Evolutionary conservation across 2,329 filamentous ascomycete genomes (phyloP), one percentile per base, ranked within the genome.

Genomic region (Lachnellula hyalina): DNA sequence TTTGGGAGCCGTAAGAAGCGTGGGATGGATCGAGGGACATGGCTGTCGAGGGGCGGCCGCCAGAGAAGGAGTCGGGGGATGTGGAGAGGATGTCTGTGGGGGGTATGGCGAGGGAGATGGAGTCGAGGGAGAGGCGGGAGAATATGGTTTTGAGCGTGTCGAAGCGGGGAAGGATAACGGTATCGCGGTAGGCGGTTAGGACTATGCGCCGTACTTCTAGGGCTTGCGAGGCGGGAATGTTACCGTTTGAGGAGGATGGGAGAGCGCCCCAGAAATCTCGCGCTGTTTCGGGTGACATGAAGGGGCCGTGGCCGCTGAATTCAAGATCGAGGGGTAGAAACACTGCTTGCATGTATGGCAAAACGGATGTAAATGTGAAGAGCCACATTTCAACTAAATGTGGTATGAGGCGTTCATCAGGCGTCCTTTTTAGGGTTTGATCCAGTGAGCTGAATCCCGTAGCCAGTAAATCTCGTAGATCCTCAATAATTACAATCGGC

Each of bases 341-440:
- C 1, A 96, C 92, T 1, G 93, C 91, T 74, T 97, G 93, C 65
- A 99, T 85, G 67, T 96, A 97, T 0, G 94, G 94, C 5, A 97
- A 74, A 38, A 97, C 89, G 6, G 83, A 88, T 2, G 90, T 93
- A 66, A 96, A 96, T 0, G 94, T 92, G 47, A 94, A 85, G 56
- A 95, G 83, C 94, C 94, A 99, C 67, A 96, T 85, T 68, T 96
- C 90, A 2, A 96, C 93, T 0, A 99, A 77, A 53, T 90, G 85
- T 0, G 90, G 89, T 21, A 97, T 90, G n/a, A 97, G 81, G 35
- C 87, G 83, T 57, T 96, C 92, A 66, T 97, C 93, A 0, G 90
- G 80, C 0, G 90, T 85, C 46, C 83, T 83, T 49, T 86, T 82
- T 17, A 97, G 75, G 0, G 89, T 92, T 61, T 92, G 88, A 63